Percentiles rank a stretch among this genome's conserved stretches.
phyloP scores from a whole-genome alignment of 1,284 basidiomycete genomes.

The Cryptococcus wingfieldii region DNA sequence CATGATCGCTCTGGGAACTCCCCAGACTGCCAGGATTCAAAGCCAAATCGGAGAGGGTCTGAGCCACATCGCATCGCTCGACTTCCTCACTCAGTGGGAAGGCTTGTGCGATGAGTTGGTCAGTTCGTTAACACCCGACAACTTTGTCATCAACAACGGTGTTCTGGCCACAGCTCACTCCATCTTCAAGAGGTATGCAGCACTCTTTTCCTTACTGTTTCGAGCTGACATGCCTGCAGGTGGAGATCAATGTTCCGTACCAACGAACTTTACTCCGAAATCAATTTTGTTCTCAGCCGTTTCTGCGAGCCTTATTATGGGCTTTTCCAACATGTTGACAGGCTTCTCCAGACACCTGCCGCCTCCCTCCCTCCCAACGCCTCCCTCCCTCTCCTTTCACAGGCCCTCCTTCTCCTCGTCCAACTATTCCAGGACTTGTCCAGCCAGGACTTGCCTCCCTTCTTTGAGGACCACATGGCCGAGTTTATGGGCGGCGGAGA shows the following conservation, averaged over 20 bases:
- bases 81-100: constrained; percentile 82
- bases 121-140: constrained; percentile 64
- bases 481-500: constrained; percentile 64
- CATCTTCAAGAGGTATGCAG: constrained; percentile 67
- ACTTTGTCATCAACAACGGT: constrained; percentile 81
- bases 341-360: constrained; percentile 47
- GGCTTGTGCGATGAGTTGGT: constrained; percentile 86
- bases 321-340: constrained; percentile 63
- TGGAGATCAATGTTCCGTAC: constrained; percentile 90
- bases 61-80: constrained; percentile 75
- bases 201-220: not conserved
- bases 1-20: constrained; percentile 53
- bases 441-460: constrained; percentile 90
- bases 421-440: constrained; percentile 93
- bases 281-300: constrained; percentile 82
- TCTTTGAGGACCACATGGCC: constrained; percentile 82
- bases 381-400: constrained; percentile 55
- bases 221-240: constrained; percentile 24
- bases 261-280: constrained; percentile 80
- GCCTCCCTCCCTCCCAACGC: constrained; percentile 46
- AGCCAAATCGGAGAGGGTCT: constrained; percentile 86
- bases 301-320: constrained; percentile 81
- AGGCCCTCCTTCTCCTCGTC: constrained; percentile 70
- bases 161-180: constrained; percentile 92
- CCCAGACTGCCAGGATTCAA: constrained; percentile 47